A percentile compares a stretch with the other conserved stretches of the same genome.
These are phyloP conservation scores for Hygrocybe coccinea DNA, from an alignment of 768 basidiomycete genomes.

Conservation along the genomic window DNA sequence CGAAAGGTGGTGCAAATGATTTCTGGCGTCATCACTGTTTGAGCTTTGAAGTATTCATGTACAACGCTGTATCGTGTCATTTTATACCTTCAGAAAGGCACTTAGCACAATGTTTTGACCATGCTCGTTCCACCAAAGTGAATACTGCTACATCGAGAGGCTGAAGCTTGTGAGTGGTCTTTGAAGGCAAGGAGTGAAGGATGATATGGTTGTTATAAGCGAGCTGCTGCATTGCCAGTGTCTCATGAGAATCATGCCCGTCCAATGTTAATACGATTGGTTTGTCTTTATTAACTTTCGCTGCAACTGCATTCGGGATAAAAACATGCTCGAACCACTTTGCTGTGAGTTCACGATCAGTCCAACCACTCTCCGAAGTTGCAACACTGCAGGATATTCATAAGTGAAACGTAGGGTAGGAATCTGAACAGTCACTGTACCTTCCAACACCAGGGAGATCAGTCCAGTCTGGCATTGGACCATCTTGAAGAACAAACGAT, in stretches of 20 bases:
- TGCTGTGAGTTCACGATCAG: slow-evolving; percentile 28
- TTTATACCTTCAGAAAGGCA: background rate
- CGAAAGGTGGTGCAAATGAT: slow-evolving; percentile 18
- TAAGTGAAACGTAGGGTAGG: background rate
- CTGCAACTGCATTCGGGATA: slow-evolving; percentile 31
- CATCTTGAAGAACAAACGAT: slow-evolving; percentile 26
- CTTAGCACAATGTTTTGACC: background rate
- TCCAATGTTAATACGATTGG: slow-evolving; percentile 38
- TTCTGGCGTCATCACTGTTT: slow-evolving; percentile 6
- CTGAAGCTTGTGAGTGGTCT: slow-evolving; percentile 34
- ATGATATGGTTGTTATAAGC: slow-evolving; percentile 22
- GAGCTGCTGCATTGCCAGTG: slow-evolving; percentile 15
- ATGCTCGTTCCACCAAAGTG: background rate
- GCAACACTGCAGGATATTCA: slow-evolving; percentile 10
- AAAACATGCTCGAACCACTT: slow-evolving; percentile 40
- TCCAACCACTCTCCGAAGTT: slow-evolving; percentile 36
- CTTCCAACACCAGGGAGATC: slow-evolving; percentile 4
- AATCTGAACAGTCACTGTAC: slow-evolving; percentile 4
- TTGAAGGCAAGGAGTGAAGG: slow-evolving; percentile 31
- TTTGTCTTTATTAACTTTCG: slow-evolving; percentile 21
- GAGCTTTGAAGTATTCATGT: slow-evolving; percentile 27
- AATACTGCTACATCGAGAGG: slow-evolving; percentile 36
- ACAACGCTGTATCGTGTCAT: slow-evolving; percentile 25
- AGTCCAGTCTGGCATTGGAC: slow-evolving; percentile 7
- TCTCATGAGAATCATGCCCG: slow-evolving; percentile 42